phyloP scores from a whole-genome alignment of 108 stramenopile genomes.

The Stephanodiscus triporus region DNA sequence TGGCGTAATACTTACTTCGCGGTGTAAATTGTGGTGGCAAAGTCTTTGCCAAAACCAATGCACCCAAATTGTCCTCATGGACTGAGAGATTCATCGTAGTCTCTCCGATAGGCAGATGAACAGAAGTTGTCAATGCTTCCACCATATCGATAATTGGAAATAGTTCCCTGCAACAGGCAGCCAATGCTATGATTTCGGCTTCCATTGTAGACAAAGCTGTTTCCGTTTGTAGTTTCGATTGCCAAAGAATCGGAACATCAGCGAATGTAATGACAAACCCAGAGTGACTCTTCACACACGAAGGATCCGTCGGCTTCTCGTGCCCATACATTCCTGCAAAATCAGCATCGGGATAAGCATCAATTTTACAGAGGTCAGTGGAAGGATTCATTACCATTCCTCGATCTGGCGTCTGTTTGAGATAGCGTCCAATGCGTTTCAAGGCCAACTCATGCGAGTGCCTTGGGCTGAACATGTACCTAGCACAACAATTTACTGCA shows the following conservation, averaged over 20 bases:
- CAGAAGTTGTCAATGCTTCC: neutral
- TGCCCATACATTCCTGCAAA: no score
- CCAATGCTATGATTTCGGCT: neutral
- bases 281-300: no score
- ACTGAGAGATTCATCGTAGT: constrained; percentile 4
- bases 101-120: neutral
- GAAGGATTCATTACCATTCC: constrained; percentile 28
- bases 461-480: constrained; percentile 18
- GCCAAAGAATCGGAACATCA: no score
- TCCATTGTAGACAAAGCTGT: neutral
- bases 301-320: no score
- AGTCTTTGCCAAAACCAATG: neutral
- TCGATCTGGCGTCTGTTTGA: constrained; percentile 33
- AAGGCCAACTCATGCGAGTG: constrained; percentile 38
- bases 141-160: constrained; percentile 1
- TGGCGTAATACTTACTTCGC: neutral
- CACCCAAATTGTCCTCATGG: constrained; percentile 12
- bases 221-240: neutral
- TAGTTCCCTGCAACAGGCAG: neutral
- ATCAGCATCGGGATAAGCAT: no score
- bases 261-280: no score
- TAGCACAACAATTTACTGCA: constrained; percentile 12
- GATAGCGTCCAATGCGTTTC: constrained; percentile 30
- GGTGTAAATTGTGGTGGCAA: neutral
- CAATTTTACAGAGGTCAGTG: neutral